Conservation (phyloP, 2,329 filamentous ascomycete species). For the Sarocladiaceae sp. region DNA sequence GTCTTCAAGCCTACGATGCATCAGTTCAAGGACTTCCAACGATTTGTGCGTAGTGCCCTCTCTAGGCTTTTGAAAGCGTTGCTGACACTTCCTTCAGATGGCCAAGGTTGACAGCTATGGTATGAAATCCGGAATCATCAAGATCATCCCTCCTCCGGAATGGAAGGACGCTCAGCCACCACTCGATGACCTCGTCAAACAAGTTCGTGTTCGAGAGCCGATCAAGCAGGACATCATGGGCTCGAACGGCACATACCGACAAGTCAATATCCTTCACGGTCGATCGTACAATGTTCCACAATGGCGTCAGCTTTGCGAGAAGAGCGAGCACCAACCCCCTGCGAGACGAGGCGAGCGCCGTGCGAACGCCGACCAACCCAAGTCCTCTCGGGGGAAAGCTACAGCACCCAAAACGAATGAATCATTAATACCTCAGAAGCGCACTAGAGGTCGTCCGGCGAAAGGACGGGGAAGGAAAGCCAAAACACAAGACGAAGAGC, state of each 20-base stretch:
- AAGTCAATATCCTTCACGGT: constrained; percentile 94
- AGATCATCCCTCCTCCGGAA: constrained; percentile 88
- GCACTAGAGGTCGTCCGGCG: constrained; percentile 28
- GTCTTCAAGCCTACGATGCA: constrained; percentile 94
- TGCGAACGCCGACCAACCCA: constrained; percentile 50
- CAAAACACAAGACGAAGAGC: constrained; percentile 38
- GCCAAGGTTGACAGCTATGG: constrained; percentile 86
- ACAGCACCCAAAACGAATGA: constrained; percentile 20
- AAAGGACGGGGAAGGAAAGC: constrained; percentile 29
- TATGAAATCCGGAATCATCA: constrained; percentile 96
- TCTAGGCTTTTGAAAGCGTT: constrained; percentile 2
- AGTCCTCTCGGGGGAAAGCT: constrained; percentile 33
- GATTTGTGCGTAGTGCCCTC: constrained; percentile 57
- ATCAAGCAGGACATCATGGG: constrained; percentile 99
- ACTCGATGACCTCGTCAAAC: constrained; percentile 81
- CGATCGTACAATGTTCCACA: constrained; percentile 94
- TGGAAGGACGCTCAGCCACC: constrained; percentile 78
- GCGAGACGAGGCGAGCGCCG: constrained; percentile 80
- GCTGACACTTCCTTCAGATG: constrained; percentile 42
- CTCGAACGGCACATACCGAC: constrained; percentile 88
- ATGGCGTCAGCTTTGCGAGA: constrained; percentile 89
- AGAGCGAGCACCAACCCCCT: constrained; percentile 92
- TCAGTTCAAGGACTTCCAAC: constrained; percentile 90
- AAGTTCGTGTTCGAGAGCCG: constrained; percentile 88
- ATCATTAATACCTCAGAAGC: constrained; percentile 31